phyloP scores from a whole-genome alignment of 2,329 filamentous ascomycete genomes.

The Gnomoniopsis sp. region DNA sequence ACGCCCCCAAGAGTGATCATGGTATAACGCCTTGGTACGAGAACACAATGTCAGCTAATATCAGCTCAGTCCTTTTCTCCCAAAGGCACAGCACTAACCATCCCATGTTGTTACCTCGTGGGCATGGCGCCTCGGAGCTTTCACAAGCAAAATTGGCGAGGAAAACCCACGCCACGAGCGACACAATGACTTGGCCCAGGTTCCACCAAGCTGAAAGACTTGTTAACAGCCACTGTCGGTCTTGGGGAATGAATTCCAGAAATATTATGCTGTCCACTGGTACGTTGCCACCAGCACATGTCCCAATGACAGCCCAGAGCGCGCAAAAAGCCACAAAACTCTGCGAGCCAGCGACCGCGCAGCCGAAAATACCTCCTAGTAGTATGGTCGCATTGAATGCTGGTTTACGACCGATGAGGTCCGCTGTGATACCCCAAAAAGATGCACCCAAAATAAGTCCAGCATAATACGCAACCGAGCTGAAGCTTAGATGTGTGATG shows the following conservation, averaged over 20 bases:
- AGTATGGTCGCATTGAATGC: conserved; percentile 44
- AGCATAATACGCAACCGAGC: conserved; percentile 35
- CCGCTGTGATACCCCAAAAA: conserved; percentile 41
- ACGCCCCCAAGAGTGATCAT: conserved; percentile 42
- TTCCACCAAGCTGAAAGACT: conserved; percentile 49
- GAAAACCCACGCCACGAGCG: conserved; percentile 42
- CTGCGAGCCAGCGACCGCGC: conserved; percentile 53
- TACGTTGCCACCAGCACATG: conserved; percentile 44
- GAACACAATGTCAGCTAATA: neutral
- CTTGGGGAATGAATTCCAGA: conserved; percentile 46
- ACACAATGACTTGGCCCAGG: conserved; percentile 45
- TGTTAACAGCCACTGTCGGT: conserved; percentile 45
- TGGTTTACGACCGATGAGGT: conserved; percentile 37
- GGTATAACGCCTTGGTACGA: conserved; percentile 34
- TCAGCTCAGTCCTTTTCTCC: neutral
- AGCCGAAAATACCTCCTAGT: conserved; percentile 50
- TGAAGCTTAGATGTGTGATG: conserved; percentile 30
- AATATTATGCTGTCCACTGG: conserved; percentile 51
- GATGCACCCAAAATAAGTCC: conserved; percentile 43
- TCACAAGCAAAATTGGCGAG: conserved; percentile 39
- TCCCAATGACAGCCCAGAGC: conserved; percentile 49
- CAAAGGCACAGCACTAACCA: conserved; percentile 29
- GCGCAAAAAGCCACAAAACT: conserved; percentile 55
- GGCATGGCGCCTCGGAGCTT: conserved; percentile 32
- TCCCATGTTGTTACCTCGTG: conserved; percentile 42